These are phyloP conservation scores for Fragaria nilgerrensis DNA, from an alignment of 306 rosid genomes.

Conservation along the genomic window DNA sequence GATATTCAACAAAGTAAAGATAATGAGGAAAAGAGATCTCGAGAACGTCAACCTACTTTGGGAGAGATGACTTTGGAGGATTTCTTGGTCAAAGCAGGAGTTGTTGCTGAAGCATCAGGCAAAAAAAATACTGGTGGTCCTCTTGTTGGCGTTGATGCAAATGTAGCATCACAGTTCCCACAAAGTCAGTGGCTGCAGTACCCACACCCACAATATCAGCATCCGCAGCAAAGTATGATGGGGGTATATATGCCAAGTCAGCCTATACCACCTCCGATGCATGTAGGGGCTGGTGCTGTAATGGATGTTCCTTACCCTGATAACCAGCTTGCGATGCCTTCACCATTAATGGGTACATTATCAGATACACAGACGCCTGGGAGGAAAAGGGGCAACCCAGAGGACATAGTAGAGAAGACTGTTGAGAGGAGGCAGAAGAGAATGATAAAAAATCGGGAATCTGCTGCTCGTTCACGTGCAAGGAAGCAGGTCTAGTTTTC, in stretches of 20 bases:
- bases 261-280: slow-evolving; percentile 52
- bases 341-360: slow-evolving; percentile 61
- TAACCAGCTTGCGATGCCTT: slow-evolving; percentile 55
- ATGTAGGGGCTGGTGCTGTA: slow-evolving; percentile 56
- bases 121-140: slow-evolving; percentile 39
- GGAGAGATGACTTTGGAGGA: slow-evolving; percentile 99
- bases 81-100: slow-evolving; percentile 91
- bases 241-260: slow-evolving; percentile 69
- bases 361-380: slow-evolving; percentile 62
- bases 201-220: slow-evolving; percentile 64
- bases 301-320: slow-evolving; percentile 64
- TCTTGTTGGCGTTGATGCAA: slow-evolving; percentile 42
- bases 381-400: slow-evolving; percentile 70
- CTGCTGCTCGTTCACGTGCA: slow-evolving; percentile 98
- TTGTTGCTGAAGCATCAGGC: slow-evolving; percentile 57
- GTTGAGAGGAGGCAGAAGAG: slow-evolving; percentile 92
- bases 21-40: slow-evolving; percentile 45
- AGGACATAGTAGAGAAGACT: slow-evolving; percentile 65
- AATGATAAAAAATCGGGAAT: slow-evolving; percentile 96
- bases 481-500: slow-evolving; percentile 70
- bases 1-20: slow-evolving; percentile 78
- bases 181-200: slow-evolving; percentile 71
- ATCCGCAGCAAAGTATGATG: slow-evolving; percentile 66
- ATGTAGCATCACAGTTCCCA: slow-evolving; percentile 51
- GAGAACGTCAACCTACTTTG: slow-evolving; percentile 64